These are phyloP conservation scores for Malus hybrid DNA, from an alignment of 331 rosid genomes.

Conservation along the genomic window DNA sequence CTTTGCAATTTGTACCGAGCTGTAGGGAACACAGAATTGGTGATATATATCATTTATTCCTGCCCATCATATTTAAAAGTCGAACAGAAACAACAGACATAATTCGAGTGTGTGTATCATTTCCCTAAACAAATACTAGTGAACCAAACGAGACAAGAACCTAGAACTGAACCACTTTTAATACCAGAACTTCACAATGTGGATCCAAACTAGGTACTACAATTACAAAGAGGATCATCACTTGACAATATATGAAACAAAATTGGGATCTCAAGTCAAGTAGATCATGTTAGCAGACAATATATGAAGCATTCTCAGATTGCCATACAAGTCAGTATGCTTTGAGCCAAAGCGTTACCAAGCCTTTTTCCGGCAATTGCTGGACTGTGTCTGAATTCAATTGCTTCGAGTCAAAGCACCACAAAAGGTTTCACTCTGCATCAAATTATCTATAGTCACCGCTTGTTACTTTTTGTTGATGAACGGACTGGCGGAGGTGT, in stretches of 20 bases:
- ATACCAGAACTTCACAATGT: background rate
- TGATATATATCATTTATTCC: no score
- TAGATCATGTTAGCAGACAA: background rate
- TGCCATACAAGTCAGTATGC: background rate
- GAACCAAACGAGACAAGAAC: background rate
- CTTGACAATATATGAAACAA: background rate
- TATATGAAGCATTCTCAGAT: background rate
- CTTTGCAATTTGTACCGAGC: no score
- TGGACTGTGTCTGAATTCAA: background rate
- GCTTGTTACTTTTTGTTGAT: constrained; percentile 31
- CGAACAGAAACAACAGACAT: no score
- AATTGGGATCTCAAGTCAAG: background rate
- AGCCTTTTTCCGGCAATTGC: background rate
- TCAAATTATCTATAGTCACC: constrained; percentile 38
- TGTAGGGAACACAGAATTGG: no score
- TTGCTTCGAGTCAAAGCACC: constrained; percentile 63
- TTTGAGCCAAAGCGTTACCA: background rate
- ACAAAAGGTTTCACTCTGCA: background rate
- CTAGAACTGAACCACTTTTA: background rate
- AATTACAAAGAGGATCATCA: background rate
- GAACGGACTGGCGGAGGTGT: constrained; percentile 64
- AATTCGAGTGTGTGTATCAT: background rate
- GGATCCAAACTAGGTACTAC: background rate
- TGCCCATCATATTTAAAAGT: no score
- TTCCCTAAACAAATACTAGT: background rate